Evolutionary conservation across 352 stramenopile species (phyloP).

Genomic region (Plasmopara muralis): DNA sequence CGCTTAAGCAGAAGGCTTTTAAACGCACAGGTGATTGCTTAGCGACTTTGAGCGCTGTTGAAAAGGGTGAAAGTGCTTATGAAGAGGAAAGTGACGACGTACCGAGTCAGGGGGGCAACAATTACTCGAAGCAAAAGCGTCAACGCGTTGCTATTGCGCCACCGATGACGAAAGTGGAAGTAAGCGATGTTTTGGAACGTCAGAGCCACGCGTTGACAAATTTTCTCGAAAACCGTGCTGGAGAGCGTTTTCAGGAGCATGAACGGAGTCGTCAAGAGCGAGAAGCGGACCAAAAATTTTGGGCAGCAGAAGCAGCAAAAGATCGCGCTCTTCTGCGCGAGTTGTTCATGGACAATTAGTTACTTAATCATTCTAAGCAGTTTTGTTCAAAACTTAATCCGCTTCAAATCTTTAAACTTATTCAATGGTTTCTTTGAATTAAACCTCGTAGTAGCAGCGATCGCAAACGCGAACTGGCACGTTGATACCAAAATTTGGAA

Average conservation of each 20-base stretch:
- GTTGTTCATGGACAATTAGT: constrained; percentile 4
- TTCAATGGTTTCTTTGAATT: constrained; percentile 5
- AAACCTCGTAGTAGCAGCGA: constrained; percentile 79
- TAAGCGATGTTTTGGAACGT: constrained; percentile 12
- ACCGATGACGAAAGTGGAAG: background rate
- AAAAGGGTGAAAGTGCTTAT: no score
- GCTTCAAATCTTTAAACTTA: background rate
- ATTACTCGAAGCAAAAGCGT: constrained; percentile 5
- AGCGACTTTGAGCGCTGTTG: constrained; percentile 6
- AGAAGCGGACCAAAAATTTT: constrained; percentile 21
- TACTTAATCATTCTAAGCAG: no score
- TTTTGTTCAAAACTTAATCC: no score
- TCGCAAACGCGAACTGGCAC: constrained; percentile 80
- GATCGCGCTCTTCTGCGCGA: constrained; percentile 20
- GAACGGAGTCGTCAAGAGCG: constrained; percentile 13
- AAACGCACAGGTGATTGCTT: background rate
- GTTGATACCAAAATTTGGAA: constrained; percentile 82
- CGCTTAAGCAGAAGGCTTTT: constrained; percentile 4
- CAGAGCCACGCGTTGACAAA: constrained; percentile 9
- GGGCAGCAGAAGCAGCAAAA: constrained; percentile 13
- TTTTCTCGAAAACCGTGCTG: constrained; percentile 12
- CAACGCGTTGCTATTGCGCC: constrained; percentile 6
- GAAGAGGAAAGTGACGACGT: constrained; percentile 14
- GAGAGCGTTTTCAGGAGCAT: constrained; percentile 11
- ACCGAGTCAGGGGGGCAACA: background rate